Base-by-base conservation (phyloP, 2,329 filamentous ascomycete genomes). In the Colletotrichum sp. region DNA sequence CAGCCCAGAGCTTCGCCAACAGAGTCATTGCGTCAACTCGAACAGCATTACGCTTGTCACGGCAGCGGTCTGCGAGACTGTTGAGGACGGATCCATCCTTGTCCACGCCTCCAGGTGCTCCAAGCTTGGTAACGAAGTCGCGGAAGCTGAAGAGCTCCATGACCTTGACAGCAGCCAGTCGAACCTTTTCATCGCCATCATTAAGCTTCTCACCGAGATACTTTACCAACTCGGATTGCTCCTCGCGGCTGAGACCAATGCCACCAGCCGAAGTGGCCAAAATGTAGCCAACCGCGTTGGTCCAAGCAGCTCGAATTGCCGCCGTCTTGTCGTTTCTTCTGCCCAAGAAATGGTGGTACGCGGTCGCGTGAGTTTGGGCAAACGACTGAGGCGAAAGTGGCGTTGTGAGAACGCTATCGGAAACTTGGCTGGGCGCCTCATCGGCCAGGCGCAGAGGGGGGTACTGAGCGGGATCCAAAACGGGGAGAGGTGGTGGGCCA, bases 371-470 rank as follows among this genome's bases (percentile, higher is more conserved):
- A 5, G 94, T 93, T 76, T 97, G 95, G 1, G 95, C 92, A 84
- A 99, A 99, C 1, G 96, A 96, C 79, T 96, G 95, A 2, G 96
- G 95, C 1, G 96, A 97, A 24, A 95, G 92, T 1, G 96, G 96
- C 8, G 92, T 96, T 9, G 95, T 94, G 26, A 98, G 89, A 75
- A 95, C 92, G 72, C 92, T 92, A 12, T 87, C 85, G 52, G 90
- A 86, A 10, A 87, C 83, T 52, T 88, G 86, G 4, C 89, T 86
- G 6, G 86, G 83, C 28, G 87, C 82, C 24, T 93, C 92, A 69
- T 93, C 91, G 26, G 90, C 85, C 44, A 95, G 83, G 76, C 90
- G 93, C 64, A 94, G 87, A 6, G 94, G 93, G n/a, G 96, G 96
- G 81, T 98, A 98, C 34, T 94, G 93, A 26, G 94, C 91, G 15